Evolutionary conservation across 768 basidiomycete genomes (phyloP).

Genomic region (Rhodotorula paludigena): DNA sequence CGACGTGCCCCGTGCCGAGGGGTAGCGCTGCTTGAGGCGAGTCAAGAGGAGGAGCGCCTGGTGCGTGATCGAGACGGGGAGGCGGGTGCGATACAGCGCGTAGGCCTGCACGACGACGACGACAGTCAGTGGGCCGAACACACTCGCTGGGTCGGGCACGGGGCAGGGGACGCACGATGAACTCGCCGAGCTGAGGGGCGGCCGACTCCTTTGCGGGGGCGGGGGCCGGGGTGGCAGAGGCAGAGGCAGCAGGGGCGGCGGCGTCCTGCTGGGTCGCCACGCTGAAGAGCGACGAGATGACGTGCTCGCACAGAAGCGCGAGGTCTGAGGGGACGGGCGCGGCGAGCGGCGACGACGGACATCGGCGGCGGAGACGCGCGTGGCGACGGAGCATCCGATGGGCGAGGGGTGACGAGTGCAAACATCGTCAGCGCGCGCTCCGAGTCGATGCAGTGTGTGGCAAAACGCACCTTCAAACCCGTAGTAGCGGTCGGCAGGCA

Average conservation of each 20-base stretch:
- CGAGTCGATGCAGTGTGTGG: no score
- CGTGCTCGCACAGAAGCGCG: slow-evolving; percentile 37
- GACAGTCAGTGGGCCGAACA: neutral
- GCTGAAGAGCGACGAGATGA: slow-evolving; percentile 36
- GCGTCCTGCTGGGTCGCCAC: slow-evolving; percentile 6
- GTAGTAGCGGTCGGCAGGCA: slow-evolving; percentile 28
- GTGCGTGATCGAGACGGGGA: slow-evolving; percentile 63
- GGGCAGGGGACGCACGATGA: slow-evolving; percentile 31
- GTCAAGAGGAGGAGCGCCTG: slow-evolving; percentile 70
- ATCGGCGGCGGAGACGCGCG: neutral
- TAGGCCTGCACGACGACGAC: slow-evolving; percentile 54
- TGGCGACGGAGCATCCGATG: neutral
- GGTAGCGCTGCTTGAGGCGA: slow-evolving; percentile 84
- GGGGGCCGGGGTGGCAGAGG: neutral
- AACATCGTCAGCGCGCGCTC: neutral
- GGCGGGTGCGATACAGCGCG: slow-evolving; percentile 74
- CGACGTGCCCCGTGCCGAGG: slow-evolving; percentile 79
- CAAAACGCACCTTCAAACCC: slow-evolving; percentile 25
- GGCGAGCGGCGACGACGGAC: neutral
- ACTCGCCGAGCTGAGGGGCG: slow-evolving; percentile 35
- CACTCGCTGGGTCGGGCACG: neutral
- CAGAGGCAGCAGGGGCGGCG: neutral
- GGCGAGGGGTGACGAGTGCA: no score
- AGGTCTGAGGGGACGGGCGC: slow-evolving; percentile 17
- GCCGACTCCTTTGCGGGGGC: slow-evolving; percentile 4